Evolutionary conservation across 768 basidiomycete genomes (phyloP), one percentile per base, ranked within the genome.

Genomic region (Russula vinacea): DNA sequence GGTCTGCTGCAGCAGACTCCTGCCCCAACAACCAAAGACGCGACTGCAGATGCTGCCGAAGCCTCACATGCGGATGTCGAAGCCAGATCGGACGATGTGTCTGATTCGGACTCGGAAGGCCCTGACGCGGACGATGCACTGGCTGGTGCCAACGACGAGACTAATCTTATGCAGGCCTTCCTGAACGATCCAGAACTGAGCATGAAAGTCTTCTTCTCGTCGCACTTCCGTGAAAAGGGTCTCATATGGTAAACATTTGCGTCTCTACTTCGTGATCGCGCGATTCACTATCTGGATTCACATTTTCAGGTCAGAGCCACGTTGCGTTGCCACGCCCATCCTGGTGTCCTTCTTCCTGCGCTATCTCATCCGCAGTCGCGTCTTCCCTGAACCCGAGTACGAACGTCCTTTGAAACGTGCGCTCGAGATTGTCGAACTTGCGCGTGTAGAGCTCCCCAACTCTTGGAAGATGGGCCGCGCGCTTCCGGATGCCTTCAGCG

Each of bases 201-300:
- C 35, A 74, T 87, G 58, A 83, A 78, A 60, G 78, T 89, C 22
- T 92, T 90, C 73, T 76, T 92, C 64, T 87, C 88, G 0, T 87
- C 87, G 5, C 81, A 84, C 68, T 86, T 85, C 75, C 78, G 83
- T 40, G 81, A 84, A 59, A 83, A 84, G 62, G 90, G 90, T 29
- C 78, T 89, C 53, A 80, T 85, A 60, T 90, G 86, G 89, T 89
- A 60, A 40, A 33, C 13, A 5, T 17, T 16, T 17, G 13, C 26
- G n/a, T 16, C 11, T 19, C 0, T 5, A 33, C 2, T 1, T 26
- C 26, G 16, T 49, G 22, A 47, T 24, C 10, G 24, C n/a, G n/a
- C 64, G 8, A 35, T 45, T 56, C 60, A 60, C 26, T 33, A 14
- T 35, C 32, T n/a, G n/a, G n/a, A n/a, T n/a, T n/a, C n/a, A n/a